Evolutionary conservation across 2,329 filamentous ascomycete species (phyloP).

Genomic region (Neopestalotiopsis sp.): DNA sequence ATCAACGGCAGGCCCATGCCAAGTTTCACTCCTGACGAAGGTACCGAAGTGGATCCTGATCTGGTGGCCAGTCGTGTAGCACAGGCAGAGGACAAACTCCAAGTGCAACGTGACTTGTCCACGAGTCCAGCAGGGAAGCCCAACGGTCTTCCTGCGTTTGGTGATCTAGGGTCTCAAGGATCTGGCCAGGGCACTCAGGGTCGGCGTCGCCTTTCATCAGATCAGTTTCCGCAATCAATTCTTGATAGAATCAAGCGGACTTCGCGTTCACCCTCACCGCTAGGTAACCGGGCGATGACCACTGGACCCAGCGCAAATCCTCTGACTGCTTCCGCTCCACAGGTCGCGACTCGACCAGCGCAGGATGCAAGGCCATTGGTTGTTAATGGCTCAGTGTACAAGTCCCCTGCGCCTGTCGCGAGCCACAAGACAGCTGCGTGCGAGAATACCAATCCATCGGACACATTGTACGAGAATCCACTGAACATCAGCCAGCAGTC

Average conservation of each 20-base stretch:
- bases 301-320: conserved; percentile 46
- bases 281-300: conserved; percentile 53
- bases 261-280: conserved; percentile 62
- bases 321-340: conserved; percentile 44
- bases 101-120: conserved; percentile 40
- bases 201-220: conserved; percentile 55
- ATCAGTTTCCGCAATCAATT: conserved; percentile 59
- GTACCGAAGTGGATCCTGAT: conserved; percentile 50
- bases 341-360: conserved; percentile 37
- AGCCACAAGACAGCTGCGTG: conserved; percentile 34
- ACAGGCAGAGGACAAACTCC: conserved; percentile 52
- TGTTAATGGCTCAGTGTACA: conserved; percentile 47
- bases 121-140: conserved; percentile 31
- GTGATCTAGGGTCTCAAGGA: conserved; percentile 47
- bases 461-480: conserved; percentile 41
- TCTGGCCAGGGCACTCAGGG: conserved; percentile 39
- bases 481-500: conserved; percentile 42
- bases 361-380: conserved; percentile 44
- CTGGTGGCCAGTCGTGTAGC: conserved; percentile 50
- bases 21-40: conserved; percentile 62
- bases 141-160: conserved; percentile 49
- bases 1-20: conserved; percentile 58
- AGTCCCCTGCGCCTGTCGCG: conserved; percentile 32
- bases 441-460: conserved; percentile 35
- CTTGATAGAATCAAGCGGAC: conserved; percentile 59